A percentile compares a stretch with the other conserved stretches of the same genome.
Conservation (phyloP, 2,329 filamentous ascomycete species). For the Reticulascus tulasneorum region DNA sequence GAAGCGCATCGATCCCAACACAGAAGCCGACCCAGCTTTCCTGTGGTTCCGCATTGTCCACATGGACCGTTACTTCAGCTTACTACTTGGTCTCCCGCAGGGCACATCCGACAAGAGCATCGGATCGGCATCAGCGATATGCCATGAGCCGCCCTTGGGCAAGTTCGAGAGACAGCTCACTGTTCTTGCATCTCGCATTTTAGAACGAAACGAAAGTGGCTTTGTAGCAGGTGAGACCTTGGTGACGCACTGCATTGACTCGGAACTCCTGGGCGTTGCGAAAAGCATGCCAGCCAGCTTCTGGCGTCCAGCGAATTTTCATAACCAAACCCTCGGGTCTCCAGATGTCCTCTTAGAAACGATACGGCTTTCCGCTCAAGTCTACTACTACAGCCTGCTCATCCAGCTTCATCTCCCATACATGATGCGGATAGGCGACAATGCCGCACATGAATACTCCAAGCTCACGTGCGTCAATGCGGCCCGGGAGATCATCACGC, state of each 20-base stretch:
- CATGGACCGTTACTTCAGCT: constrained; percentile 30
- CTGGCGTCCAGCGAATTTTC: constrained; percentile 18
- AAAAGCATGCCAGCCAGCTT: constrained; percentile 20
- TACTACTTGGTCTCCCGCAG: constrained; percentile 35
- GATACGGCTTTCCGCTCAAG: constrained; percentile 20
- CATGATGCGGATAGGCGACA: constrained; percentile 17
- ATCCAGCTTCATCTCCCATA: constrained; percentile 29
- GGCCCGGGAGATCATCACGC: constrained; percentile 29
- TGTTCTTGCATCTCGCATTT: too few species aligned
- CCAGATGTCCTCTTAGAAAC: constrained; percentile 18
- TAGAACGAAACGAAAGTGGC: constrained; percentile 24
- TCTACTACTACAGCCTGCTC: constrained; percentile 27
- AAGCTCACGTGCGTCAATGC: constrained; percentile 30
- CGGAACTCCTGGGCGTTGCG: constrained; percentile 19
- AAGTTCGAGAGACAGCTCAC: too few species aligned
- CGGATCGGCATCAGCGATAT: too few species aligned
- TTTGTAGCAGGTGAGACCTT: constrained; percentile 13
- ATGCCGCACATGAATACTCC: constrained; percentile 21
- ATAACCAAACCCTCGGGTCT: not conserved
- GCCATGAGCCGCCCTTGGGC: too few species aligned
- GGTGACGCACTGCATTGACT: constrained; percentile 21
- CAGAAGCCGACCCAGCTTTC: constrained; percentile 7
- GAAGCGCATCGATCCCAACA: not conserved
- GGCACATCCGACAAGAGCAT: constrained; percentile 18
- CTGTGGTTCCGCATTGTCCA: constrained; percentile 33